These are phyloP conservation scores for Ilyonectria destructans DNA, from an alignment of 2,329 filamentous ascomycete species.

Conservation along the genomic window DNA sequence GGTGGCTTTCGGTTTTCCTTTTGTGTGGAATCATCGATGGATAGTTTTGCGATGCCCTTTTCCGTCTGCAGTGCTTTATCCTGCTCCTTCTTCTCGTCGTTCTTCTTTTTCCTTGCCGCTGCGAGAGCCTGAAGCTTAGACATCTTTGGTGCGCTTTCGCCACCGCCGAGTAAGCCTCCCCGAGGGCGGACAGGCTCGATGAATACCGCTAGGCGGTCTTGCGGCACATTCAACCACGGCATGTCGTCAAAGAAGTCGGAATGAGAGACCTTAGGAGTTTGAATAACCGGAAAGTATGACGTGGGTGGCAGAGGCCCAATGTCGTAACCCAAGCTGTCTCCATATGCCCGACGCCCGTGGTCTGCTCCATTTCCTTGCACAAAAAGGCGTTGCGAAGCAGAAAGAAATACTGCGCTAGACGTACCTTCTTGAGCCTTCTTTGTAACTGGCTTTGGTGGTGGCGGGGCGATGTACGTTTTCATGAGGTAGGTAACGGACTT, in stretches of 20 bases:
- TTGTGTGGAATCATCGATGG: constrained; percentile 48
- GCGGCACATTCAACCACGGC: constrained; percentile 86
- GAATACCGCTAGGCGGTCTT: constrained; percentile 76
- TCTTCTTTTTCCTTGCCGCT: constrained; percentile 88
- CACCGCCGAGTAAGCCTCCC: constrained; percentile 85
- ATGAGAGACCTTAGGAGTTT: constrained; percentile 47
- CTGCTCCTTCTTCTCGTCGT: constrained; percentile 70
- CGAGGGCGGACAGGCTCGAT: constrained; percentile 69
- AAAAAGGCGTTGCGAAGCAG: constrained; percentile 47
- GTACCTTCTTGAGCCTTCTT: constrained; percentile 63
- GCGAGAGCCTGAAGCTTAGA: constrained; percentile 95
- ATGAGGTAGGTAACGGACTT: constrained; percentile 88
- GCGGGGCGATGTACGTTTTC: constrained; percentile 71
- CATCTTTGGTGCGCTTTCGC: constrained; percentile 76
- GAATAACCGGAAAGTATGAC: constrained; percentile 37
- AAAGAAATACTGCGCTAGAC: constrained; percentile 55
- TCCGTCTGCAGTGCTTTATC: constrained; percentile 48
- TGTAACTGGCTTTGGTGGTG: constrained; percentile 60
- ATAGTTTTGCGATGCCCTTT: constrained; percentile 52
- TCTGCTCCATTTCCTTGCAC: constrained; percentile 54
- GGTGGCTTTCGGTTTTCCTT: constrained; percentile 51
- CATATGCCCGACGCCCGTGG: constrained; percentile 41
- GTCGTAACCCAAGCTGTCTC: constrained; percentile 22
- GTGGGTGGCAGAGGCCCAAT: constrained; percentile 18
- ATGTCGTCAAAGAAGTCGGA: constrained; percentile 84